phyloP scores from a whole-genome alignment of 2,329 filamentous ascomycete genomes.

The Aspergillus ustus region DNA sequence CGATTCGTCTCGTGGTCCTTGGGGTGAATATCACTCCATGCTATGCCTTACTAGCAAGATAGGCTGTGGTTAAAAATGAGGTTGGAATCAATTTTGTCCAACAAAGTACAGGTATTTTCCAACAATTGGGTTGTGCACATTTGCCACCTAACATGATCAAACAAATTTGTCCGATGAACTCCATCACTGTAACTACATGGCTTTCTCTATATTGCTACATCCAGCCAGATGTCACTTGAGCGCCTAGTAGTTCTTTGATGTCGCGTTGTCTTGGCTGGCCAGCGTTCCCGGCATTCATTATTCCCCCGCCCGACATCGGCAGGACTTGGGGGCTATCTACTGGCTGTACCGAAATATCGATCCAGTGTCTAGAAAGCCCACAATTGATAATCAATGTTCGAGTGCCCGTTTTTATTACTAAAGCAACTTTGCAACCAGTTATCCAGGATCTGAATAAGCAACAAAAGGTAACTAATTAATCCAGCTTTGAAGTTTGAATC shows the following conservation, averaged over 20 bases:
- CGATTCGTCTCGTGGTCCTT: background rate
- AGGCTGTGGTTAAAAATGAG: too few relatives aligned
- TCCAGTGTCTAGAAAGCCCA: conserved; percentile 14
- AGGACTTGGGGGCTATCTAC: conserved; percentile 3
- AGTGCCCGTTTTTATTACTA: background rate
- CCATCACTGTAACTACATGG: too few relatives aligned
- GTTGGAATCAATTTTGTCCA: too few relatives aligned
- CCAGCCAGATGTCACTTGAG: background rate
- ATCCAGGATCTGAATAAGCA: background rate
- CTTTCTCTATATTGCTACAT: too few relatives aligned
- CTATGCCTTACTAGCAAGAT: too few relatives aligned
- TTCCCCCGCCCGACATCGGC: conserved; percentile 21
- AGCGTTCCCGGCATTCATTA: background rate
- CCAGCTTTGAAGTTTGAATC: too few relatives aligned
- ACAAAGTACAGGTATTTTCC: too few relatives aligned
- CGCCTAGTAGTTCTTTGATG: background rate
- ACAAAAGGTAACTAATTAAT: too few relatives aligned
- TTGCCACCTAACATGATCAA: too few relatives aligned
- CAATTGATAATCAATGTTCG: conserved; percentile 25
- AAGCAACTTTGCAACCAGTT: background rate
- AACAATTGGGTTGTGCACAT: too few relatives aligned
- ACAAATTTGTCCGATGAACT: too few relatives aligned
- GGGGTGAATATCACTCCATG: too few relatives aligned
- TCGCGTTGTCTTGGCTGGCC: background rate
- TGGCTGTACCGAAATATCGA: background rate